Evolutionary conservation across 2,329 filamentous ascomycete species (phyloP), one percentile per base, ranked within the genome.

Genomic region (Botrytis paeoniae): DNA sequence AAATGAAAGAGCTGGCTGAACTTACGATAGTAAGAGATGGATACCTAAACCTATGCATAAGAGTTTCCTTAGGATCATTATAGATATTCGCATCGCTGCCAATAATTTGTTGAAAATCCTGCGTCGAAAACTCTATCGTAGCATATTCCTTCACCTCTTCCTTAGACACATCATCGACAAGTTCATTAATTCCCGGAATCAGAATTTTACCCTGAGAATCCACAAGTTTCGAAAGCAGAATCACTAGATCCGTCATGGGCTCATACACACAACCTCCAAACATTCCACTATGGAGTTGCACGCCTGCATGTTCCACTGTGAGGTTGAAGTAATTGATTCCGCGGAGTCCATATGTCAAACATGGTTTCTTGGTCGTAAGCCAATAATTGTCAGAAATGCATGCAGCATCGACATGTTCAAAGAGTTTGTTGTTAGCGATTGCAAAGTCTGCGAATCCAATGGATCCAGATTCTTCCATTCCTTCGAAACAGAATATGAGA

Each of bases 371-470:
- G 8, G 35, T 64, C n/a, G 62, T 66, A 18, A 69, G 48, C 70
- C 70, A 72, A 22, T 68, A 72, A 29, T 57, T 72, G 48, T 72
- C 70, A 16, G 70, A 72, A 9, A 72, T 72, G 25, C 61, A 72
- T 18, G 48, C 62, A 6, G 62, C 70, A 12, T 69, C 45, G 10
- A 68, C 61, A 8, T 68, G n/a, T 4, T 25, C 22, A 7, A 72
- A 68, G 29, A 66, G 37, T 6, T 10, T 5, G 22, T 4, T 35
- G 35, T 63, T 59, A 3, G 14, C 10, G 7, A 16, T 59, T 16
- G 48, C 39, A 59, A 72, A 68, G 0, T 10, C 35, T 8, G 48
- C 43, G 14, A 72, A 64, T n/a, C 70, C 70, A 1, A 6, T 72
- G 25, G 70, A 72, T 9, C 70, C 70, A 0, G 48, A 66, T 39